Evolutionary conservation across 495 filamentous ascomycete species (phyloP), one percentile per base, ranked within the genome.

Genomic region (Parathielavia appendiculata): DNA sequence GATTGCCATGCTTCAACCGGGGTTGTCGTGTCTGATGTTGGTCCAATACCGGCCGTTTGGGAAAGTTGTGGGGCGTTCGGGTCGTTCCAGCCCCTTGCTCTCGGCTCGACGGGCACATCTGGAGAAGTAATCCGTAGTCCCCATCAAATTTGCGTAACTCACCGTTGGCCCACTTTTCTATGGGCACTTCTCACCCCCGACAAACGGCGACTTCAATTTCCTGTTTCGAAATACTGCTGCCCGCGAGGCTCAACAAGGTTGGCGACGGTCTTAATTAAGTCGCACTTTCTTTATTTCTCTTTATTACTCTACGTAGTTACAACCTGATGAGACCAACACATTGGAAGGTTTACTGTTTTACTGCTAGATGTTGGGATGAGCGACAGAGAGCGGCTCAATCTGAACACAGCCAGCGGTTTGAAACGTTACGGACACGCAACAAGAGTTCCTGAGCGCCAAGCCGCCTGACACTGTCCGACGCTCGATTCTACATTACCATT

Each of bases 41-140:
- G 19, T 12, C n/a, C 11, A 26, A 57, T 61, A 35, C 62, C 62
- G 39, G 51, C 54, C 47, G 65, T 63, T 64, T 62, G 64, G 62
- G 52, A 59, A 62, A 59, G 32, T 14, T 50, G 56, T 56, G 54
- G 54, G 44, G 54, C 45, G 1, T 34, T 46, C 56, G 61, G 64
- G 34, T 67, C 41, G 62, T 64, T 64, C 56, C 53, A 64, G 47
- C 57, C 65, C 64, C 26, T 47, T 61, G 61, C 30, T 35, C 45
- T 39, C 48, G 19, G 38, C 34, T 51, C 32, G 48, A 38, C 16
- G 47, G 32, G 26, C 47, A 6, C 26, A 30, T 30, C 47, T 49
- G 26, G 12, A 49, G 22, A n/a, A n/a, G n/a, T n/a, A n/a, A n/a
- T n/a, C n/a, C n/a, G n/a, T n/a, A n/a, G n/a, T n/a, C n/a, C n/a